Evolutionary conservation across 768 basidiomycete genomes (phyloP).

Genomic region (Phaeotremella fagi): DNA sequence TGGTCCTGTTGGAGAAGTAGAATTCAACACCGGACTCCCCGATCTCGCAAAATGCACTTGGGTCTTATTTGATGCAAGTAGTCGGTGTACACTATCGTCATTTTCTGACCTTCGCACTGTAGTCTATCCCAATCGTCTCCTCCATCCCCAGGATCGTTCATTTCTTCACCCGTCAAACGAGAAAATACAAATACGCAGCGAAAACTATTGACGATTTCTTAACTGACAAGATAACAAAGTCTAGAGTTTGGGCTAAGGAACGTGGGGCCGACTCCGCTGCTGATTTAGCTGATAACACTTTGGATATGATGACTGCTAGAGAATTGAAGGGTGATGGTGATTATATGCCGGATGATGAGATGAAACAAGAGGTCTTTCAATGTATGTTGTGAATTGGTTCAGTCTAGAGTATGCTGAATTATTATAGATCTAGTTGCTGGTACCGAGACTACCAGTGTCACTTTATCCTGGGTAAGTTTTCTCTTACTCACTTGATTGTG

Average conservation of each 20-base stretch:
- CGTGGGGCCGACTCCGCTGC: conserved; percentile 20
- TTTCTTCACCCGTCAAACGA: conserved; percentile 17
- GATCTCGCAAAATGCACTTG: conserved; percentile 14
- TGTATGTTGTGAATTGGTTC: conserved; percentile 20
- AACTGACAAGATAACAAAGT: conserved; percentile 8
- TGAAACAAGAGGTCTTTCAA: conserved; percentile 36
- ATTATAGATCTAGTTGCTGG: conserved; percentile 37
- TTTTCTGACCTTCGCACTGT: too few relatives aligned
- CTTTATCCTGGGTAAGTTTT: conserved; percentile 36
- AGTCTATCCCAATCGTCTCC: conserved; percentile 28
- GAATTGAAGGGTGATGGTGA: conserved; percentile 29
- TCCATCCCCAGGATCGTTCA: conserved; percentile 25
- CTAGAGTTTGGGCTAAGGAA: conserved; percentile 12
- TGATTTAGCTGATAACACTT: conserved; percentile 37
- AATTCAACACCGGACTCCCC: conserved; percentile 15
- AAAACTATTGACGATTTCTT: conserved; percentile 22
- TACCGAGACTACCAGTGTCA: conserved; percentile 33
- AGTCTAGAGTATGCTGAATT: too few relatives aligned
- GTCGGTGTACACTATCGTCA: too few relatives aligned
- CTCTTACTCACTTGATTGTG: too few relatives aligned
- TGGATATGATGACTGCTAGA: conserved; percentile 37
- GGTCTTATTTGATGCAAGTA: conserved; percentile 31
- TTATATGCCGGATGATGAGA: conserved; percentile 29
- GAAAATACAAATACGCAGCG: conserved; percentile 14
- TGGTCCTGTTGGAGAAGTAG: conserved; percentile 13